These are phyloP conservation scores for Ogataea parapolymorpha DNA, from an alignment of 805 yeast genomes.

Conservation along the genomic window DNA sequence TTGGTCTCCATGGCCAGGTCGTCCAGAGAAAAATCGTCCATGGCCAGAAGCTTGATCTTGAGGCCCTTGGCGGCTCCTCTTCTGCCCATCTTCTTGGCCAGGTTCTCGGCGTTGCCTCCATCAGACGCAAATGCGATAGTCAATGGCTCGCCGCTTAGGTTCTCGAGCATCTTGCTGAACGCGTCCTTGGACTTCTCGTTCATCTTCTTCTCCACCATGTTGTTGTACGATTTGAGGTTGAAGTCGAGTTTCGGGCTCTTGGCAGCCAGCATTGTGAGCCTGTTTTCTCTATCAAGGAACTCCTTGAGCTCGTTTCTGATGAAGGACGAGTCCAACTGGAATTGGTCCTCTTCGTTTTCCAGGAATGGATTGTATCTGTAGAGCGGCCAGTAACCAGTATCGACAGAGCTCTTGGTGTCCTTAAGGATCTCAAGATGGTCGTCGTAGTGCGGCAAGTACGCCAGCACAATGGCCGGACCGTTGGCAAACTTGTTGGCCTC, in stretches of 20 bases:
- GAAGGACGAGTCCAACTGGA: slow-evolving; percentile 81
- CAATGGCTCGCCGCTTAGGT: slow-evolving; percentile 88
- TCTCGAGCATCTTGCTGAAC: slow-evolving; percentile 71
- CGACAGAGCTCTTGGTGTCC: slow-evolving; percentile 87
- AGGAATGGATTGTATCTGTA: slow-evolving; percentile 76
- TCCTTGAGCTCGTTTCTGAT: slow-evolving; percentile 71
- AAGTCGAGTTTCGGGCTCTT: slow-evolving; percentile 75
- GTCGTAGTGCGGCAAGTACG: slow-evolving; percentile 80
- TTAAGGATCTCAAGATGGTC: slow-evolving; percentile 71
- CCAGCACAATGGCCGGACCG: slow-evolving; percentile 90
- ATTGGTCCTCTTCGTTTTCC: slow-evolving; percentile 46
- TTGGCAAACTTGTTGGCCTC: slow-evolving; percentile 79
- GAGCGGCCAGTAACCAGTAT: slow-evolving; percentile 94
- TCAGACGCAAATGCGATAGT: slow-evolving; percentile 86
- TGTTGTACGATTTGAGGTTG: slow-evolving; percentile 64
- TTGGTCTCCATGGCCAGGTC: slow-evolving; percentile 70
- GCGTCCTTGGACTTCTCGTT: slow-evolving; percentile 68
- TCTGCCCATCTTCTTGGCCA: slow-evolving; percentile 75
- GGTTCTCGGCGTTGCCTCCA: slow-evolving; percentile 81
- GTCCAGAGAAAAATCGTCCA: slow-evolving; percentile 71
- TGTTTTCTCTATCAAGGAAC: slow-evolving; percentile 88
- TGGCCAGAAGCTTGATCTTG: slow-evolving; percentile 58
- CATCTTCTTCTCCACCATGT: slow-evolving; percentile 53
- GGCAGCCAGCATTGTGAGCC: slow-evolving; percentile 68
- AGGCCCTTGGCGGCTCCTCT: slow-evolving; percentile 81